phyloP scores from a whole-genome alignment of 345 rosid species.

The Linum usitatissimum region DNA sequence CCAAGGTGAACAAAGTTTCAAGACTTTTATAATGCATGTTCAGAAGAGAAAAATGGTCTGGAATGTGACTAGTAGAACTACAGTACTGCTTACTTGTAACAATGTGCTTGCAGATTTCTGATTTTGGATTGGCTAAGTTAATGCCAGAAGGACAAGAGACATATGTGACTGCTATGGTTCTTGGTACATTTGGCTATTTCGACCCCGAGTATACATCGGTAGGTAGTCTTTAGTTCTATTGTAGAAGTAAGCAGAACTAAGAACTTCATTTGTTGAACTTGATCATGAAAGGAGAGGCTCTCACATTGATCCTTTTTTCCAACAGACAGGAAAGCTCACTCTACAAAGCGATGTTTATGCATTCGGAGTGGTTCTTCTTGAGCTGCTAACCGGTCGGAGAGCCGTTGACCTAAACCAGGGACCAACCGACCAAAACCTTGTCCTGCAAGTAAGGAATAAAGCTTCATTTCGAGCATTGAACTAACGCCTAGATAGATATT shows the following conservation, averaged over 20 bases:
- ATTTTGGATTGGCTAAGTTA: constrained; percentile 90
- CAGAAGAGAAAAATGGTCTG: background rate
- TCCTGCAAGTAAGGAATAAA: constrained; percentile 52
- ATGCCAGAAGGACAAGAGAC: constrained; percentile 92
- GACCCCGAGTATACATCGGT: constrained; percentile 97
- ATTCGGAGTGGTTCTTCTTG: constrained; percentile 91
- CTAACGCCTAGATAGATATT: constrained; percentile 6
- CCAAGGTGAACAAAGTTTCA: constrained; percentile 45
- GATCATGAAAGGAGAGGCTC: background rate
- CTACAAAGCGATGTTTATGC: constrained; percentile 95
- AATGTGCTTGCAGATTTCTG: constrained; percentile 52
- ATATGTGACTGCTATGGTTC: constrained; percentile 78
- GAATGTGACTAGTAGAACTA: background rate
- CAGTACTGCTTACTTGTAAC: constrained; percentile 9
- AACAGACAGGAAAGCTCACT: constrained; percentile 92
- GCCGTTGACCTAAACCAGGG: constrained; percentile 87
- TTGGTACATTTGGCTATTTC: constrained; percentile 94
- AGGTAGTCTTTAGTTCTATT: constrained; percentile 1
- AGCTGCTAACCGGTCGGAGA: constrained; percentile 90
- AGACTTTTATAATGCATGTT: background rate
- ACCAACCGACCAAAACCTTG: constrained; percentile 80
- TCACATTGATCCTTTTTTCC: constrained; percentile 4
- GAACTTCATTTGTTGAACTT: background rate
- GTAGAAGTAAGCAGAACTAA: background rate
- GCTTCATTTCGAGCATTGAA: constrained; percentile 4